Conservation (phyloP, 2,329 filamentous ascomycete genomes). For the Zelopaecilomyces penicillatus region DNA sequence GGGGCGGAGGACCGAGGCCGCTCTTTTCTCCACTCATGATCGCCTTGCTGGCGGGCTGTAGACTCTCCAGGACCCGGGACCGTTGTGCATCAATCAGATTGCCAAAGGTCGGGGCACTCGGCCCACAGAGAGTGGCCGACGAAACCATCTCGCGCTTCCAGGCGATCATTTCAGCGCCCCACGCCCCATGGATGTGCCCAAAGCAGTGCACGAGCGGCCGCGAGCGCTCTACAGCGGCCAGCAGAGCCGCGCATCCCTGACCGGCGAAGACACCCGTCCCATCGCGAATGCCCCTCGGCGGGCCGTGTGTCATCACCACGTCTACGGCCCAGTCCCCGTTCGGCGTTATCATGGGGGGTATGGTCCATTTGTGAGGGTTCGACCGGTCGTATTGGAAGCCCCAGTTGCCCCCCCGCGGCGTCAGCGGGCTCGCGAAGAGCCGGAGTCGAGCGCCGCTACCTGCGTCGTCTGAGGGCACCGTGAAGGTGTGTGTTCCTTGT, state of each 20-base stretch:
- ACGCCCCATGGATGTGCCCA: slow-evolving; percentile 50
- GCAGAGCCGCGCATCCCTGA: slow-evolving; percentile 37
- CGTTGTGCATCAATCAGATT: slow-evolving; percentile 38
- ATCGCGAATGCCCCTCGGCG: slow-evolving; percentile 44
- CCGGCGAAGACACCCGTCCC: slow-evolving; percentile 16
- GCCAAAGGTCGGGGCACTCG: too few species aligned
- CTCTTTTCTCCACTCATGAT: slow-evolving; percentile 14
- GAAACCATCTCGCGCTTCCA: slow-evolving; percentile 32
- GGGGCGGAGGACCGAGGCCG: slow-evolving; percentile 30
- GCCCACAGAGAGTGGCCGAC: slow-evolving; percentile 34
- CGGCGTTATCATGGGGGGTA: slow-evolving; percentile 16
- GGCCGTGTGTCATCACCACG: slow-evolving; percentile 47
- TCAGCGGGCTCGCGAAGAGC: slow-evolving; percentile 47
- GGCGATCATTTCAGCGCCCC: slow-evolving; percentile 45
- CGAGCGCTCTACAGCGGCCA: slow-evolving; percentile 34
- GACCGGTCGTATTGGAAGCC: slow-evolving; percentile 40
- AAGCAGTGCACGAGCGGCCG: slow-evolving; percentile 46
- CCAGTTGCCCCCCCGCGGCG: slow-evolving; percentile 37
- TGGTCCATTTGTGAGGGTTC: slow-evolving; percentile 29
- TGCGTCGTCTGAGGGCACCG: slow-evolving; percentile 27
- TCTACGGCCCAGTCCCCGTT: too few species aligned
- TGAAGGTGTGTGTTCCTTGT: slow-evolving; percentile 40
- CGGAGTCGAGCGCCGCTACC: slow-evolving; percentile 39
- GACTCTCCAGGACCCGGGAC: slow-evolving; percentile 28
- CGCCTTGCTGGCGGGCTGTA: slow-evolving; percentile 10